A percentile compares a stretch with the other conserved stretches of the same genome.
phyloP scores from a whole-genome alignment of 345 rosid species.

The Eucalyptus rudis region DNA sequence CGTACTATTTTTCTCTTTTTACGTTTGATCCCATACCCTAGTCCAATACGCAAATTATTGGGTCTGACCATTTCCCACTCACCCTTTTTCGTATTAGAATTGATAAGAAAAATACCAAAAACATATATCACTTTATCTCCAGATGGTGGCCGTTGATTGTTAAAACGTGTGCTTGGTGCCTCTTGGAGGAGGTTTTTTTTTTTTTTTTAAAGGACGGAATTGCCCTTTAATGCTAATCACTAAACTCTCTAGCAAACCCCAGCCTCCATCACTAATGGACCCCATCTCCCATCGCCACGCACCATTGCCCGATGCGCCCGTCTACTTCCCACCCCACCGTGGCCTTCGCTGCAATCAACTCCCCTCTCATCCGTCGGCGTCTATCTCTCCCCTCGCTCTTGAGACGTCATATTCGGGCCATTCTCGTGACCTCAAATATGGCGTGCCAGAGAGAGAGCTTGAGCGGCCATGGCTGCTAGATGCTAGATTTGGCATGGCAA shows the following conservation, averaged over 20 bases:
- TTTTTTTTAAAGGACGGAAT: not conserved
- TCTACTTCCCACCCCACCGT: not conserved
- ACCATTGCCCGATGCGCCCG: not conserved
- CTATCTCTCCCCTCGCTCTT: not conserved
- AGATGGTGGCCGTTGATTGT: not conserved
- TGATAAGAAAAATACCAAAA: too few relatives aligned
- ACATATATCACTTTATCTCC: too few relatives aligned
- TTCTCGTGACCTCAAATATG: not conserved
- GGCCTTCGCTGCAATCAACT: not conserved
- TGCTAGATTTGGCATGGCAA: not conserved
- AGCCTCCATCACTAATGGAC: not conserved
- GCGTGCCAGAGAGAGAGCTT: not conserved
- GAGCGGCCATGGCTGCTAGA: not conserved
- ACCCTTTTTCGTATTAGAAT: too few relatives aligned
- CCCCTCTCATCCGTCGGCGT: not conserved
- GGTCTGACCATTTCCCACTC: too few relatives aligned
- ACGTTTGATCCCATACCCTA: not conserved
- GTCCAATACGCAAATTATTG: not conserved
- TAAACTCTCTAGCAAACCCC: not conserved
- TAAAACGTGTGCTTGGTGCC: not conserved
- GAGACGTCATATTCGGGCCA: not conserved
- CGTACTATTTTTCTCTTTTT: not conserved
- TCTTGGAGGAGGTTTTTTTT: not conserved
- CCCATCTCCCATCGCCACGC: not conserved
- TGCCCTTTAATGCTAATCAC: not conserved